Evolutionary conservation across 352 stramenopile species (phyloP), one percentile per base, ranked within the genome.

Genomic region (Pythium volutum): DNA sequence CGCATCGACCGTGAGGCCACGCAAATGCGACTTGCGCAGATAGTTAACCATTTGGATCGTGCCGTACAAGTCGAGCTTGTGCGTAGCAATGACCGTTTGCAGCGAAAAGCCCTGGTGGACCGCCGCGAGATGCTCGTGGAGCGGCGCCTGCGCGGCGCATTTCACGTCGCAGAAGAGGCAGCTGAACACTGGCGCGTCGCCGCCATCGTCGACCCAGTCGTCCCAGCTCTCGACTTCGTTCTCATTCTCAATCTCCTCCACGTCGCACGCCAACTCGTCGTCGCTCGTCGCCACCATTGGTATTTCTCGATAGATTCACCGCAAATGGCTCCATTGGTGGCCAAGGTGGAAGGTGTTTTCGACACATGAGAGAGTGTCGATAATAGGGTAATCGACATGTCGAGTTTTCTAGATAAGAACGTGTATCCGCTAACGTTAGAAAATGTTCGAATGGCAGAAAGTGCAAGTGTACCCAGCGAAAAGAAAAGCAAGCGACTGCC

Each of bases 1-100:
- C 36, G 73, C 55, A 3, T 80, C 73, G 11, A 55, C 65, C 11
- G 62, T 29, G 20, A 79, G 55, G 29, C 74, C 70, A 36, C 81
- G 66, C 25, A 80, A 58, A 12, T 73, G 76, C 56, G 71, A 77
- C 48, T 70, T 67, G 14, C 84, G 82, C 41, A 91, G 54, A 52
- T 79, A 94, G 62, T 94, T 94, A 34, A 94, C 67, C 23, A 94
- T 56, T 57, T 85, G 81, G 66, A 94, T 91, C 45, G 76, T 85
- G 59, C 65, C 79, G 77, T 94, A 94, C 55, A 78, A 88, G 65
- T 92, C 81, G 12, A 94, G 70, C 53, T 80, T 67, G 29, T 69
- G 72, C 39, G 45, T 63, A 16, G 70, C 68, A 55, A 91, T 84
- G 55, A 84, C 63, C 39, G 74, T 62, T 41, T 60, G 60, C 26